Percentiles rank a stretch among this genome's conserved stretches.
phyloP scores from a whole-genome alignment of 164 flowering plant species.

The Aristolochia fimbriata region DNA sequence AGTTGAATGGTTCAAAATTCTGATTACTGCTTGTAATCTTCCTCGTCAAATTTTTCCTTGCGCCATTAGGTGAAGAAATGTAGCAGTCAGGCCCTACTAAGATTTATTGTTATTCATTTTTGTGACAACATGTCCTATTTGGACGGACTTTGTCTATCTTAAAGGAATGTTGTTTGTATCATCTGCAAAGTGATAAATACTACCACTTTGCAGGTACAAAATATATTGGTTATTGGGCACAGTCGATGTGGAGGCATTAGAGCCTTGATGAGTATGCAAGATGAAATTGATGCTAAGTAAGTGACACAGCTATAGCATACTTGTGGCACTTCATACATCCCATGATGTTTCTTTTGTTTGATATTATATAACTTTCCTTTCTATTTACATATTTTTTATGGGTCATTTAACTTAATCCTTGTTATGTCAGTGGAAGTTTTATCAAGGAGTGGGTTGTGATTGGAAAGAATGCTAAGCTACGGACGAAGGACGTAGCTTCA shows the following conservation, averaged over 20 bases:
- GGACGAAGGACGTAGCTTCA: slow-evolving; percentile 47
- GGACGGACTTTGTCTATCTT: not conserved
- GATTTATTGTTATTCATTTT: too few relatives aligned
- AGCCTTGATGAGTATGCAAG: slow-evolving; percentile 89
- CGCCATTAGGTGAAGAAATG: too few relatives aligned
- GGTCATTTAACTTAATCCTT: not conserved
- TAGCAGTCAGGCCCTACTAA: too few relatives aligned
- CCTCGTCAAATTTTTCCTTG: too few relatives aligned
- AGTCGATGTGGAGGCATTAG: slow-evolving; percentile 92
- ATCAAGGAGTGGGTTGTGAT: slow-evolving; percentile 60
- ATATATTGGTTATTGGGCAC: slow-evolving; percentile 81
- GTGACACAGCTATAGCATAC: not conserved
- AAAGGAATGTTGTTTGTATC: not conserved
- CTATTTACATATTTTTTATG: not conserved
- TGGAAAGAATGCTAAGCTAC: slow-evolving; percentile 58
- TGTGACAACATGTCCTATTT: too few relatives aligned
- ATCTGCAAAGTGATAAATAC: not conserved
- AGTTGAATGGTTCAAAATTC: too few relatives aligned
- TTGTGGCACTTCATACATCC: slow-evolving; percentile 6
- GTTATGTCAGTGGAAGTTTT: slow-evolving; percentile 47
- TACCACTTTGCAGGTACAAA: slow-evolving; percentile 50
- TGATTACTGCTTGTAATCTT: too few relatives aligned
- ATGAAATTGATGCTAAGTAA: slow-evolving; percentile 60
- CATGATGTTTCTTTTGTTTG: slow-evolving; percentile 4
- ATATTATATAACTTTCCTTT: not conserved